Base-by-base conservation (phyloP, 768 basidiomycete genomes). In the Macrolepiota fuliginosa region DNA sequence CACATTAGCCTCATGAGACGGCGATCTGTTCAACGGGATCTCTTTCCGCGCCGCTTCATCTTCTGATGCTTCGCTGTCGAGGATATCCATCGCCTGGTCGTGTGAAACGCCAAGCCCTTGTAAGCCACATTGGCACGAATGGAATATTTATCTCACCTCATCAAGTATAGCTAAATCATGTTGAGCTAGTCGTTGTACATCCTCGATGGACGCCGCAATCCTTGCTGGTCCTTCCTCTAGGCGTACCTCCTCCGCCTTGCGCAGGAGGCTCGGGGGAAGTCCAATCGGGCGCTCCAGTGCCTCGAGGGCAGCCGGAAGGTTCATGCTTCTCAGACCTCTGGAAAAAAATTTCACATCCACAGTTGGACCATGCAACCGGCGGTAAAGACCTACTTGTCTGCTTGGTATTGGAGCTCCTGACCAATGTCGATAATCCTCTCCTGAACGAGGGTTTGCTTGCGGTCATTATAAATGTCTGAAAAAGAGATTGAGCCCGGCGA, bases 1-100 rank as follows among this genome's bases (percentile, higher is more conserved):
- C 19, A 74, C 71, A 63, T 96, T 97, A 24, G 91, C 92, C 66
- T 91, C 84, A 66, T 90, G 82, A 0, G 96, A 97, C 1, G 89
- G 85, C 1, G 76, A 75, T 36, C 94, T 81, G 58, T 77, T 72
- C 60, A 83, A 66, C 49, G 74, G 65, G 1, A 72, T 73, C 24
- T 82, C 81, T 64, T 81, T 80, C 15, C 88, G 84, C 32, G 84
- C 77, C 11, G 83, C 79, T 70, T 93, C 92, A 65, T 94, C 92
- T 69, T 93, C 91, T 13, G 89, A 90, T 15, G 90, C 91, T 73
- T 97, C 96, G 47, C 84, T 86, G 66, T 96, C 94, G n/a, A 99
- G 76, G 22, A 96, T 85, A 67, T 94, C 94, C 78, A 94, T 82
- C 0, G 93, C 87, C 95, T 97, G 61, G 10, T 39, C 39, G 56